Evolutionary conservation across 1,139 yeast species (phyloP), one percentile per base, ranked within the genome.

Genomic region (Suhomyces bokatorum): DNA sequence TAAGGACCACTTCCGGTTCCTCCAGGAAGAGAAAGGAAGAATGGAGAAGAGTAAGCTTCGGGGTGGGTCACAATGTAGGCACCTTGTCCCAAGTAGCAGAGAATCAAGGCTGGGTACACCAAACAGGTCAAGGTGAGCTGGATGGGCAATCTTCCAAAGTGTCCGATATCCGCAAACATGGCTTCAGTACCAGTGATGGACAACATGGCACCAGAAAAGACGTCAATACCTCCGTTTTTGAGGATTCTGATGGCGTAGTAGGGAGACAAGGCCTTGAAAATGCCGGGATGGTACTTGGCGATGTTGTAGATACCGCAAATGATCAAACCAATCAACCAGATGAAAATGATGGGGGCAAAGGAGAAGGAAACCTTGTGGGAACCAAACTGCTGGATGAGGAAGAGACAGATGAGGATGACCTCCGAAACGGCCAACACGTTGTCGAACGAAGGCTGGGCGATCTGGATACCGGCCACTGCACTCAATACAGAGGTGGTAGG

Each of bases 101-200:
- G 51, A 54, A 78, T 67, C 53, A 81, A 60, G 32, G 77, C 66
- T 3, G 83, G 81, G 52, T 78, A 80, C n/a, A 78, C 81, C 50
- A 76, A 66, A 11, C 56, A 55, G 0, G 69, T 49, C 47, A 79
- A 57, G 3, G 83, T 67, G 27, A 79, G 51, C 49, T 78, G 82
- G 35, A 78, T 68, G 0, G 85, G 78, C 8, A 67, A 53, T 32
- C 66, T 64, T 2, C 82, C 80, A 54, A 79, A 78, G 50, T 78
- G 82, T 1, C 84, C 81, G 44, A 80, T 66, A 59, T 81, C 85
- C 4, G 84, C 82, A 63, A 81, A 81, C 80, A 81, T 75, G 4
- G 85, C 84, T 53, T 81, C 86, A 3, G 78, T 68, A 34, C 86
- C 86, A 0, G 86, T 80, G 22, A 81, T 66, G 1, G 82, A 67